Percentiles rank a stretch among this genome's conserved stretches.
Conservation (phyloP, 2,329 filamentous ascomycete species). For the Berkeleyomyces rouxiae region DNA sequence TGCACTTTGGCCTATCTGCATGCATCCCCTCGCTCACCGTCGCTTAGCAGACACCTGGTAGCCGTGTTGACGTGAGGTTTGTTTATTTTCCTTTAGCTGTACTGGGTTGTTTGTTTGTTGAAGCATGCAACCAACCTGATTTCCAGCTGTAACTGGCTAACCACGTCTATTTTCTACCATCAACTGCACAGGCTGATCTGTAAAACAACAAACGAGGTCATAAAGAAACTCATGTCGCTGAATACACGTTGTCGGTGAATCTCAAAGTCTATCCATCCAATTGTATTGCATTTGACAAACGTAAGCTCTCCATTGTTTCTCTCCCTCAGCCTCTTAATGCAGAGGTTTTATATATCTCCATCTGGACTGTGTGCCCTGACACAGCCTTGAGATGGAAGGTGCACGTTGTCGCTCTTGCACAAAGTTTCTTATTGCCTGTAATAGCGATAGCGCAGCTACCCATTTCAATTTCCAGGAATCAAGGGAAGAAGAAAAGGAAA, state of each 20-base stretch:
- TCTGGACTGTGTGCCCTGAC: neutral
- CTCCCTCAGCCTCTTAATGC: neutral
- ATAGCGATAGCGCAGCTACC: slow-evolving; percentile 1
- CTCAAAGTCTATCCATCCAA: too few relatives aligned
- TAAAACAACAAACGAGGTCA: neutral
- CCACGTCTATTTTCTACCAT: neutral
- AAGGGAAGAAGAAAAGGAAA: neutral
- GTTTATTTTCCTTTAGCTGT: neutral
- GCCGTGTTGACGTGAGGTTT: neutral
- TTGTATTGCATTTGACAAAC: neutral
- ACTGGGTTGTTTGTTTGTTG: neutral
- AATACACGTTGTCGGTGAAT: too few relatives aligned
- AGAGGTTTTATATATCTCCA: neutral
- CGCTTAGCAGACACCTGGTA: neutral
- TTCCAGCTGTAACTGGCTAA: too few relatives aligned
- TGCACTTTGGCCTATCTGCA: too few relatives aligned
- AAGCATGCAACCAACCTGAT: neutral
- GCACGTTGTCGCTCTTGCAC: slow-evolving; percentile 2
- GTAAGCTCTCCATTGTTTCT: neutral
- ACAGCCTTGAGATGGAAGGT: neutral
- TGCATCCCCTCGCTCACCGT: neutral
- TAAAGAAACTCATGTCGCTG: neutral
- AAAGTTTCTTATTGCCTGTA: neutral
- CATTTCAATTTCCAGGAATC: neutral
- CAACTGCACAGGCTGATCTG: neutral